Evolutionary conservation across 805 yeast genomes (phyloP), one percentile per base, ranked within the genome.

Genomic region (Metschnikowia dekortorum): DNA sequence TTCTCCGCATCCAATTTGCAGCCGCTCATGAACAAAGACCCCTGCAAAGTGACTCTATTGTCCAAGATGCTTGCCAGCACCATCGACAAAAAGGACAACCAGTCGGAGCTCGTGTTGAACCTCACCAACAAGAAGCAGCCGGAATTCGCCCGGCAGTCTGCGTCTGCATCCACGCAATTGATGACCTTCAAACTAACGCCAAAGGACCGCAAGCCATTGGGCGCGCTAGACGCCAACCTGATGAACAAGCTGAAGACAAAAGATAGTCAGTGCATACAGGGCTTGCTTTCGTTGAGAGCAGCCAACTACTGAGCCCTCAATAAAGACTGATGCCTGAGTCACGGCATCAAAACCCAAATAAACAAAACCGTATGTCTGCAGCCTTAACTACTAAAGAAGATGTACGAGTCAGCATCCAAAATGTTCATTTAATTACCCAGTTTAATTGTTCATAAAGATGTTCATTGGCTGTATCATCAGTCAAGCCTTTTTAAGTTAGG

Each of bases 91-190:
- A 50, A 41, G 35, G 53, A 48, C 30, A 29, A 18, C 9, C 49
- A 41, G 41, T 28, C 47, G 38, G 45, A 46, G 11, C 57, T 54
- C 16, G 59, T 56, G 42, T 44, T 56, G 55, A 56, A 47, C 46
- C 49, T 56, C 50, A 56, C 56, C 53, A 54, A 54, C 46, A 56
- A 56, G 37, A 56, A 56, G 34, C 59, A 56, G 47, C 59, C 59
- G 14, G 59, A 52, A 40, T 56, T 56, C 29, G 58, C 55, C 35
- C 54, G 59, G 38, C 52, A 49, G 36, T 44, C 50, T 29, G 54
- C 54, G 6, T 37, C 48, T 32, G 59, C 56, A 16, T 39, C 56
- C 33, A 56, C 49, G n/a, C 59, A 52, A 51, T 53, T 56, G 51
- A 49, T 42, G 51, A 53, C 57, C 18, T 55, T 55, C 52, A 52